phyloP scores from a whole-genome alignment of 2,329 filamentous ascomycete species.

The Verticillium zaregamsianum region DNA sequence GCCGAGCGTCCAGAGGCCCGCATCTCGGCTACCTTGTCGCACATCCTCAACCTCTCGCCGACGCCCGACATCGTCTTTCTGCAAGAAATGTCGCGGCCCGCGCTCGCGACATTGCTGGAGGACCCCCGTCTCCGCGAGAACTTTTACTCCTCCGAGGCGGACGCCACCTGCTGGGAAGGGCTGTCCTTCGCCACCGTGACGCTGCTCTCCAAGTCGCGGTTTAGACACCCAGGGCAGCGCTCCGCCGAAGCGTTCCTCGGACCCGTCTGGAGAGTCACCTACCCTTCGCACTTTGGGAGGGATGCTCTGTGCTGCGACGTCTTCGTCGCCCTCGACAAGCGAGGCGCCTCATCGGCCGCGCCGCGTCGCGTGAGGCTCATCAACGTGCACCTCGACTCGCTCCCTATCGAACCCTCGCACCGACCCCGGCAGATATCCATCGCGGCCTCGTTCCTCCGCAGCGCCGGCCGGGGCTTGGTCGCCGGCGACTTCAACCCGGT shows the following conservation, averaged over 20 bases:
- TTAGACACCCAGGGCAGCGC: slow-evolving; percentile 4
- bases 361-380: slow-evolving; percentile 21
- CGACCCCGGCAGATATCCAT: slow-evolving; percentile 25
- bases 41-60: slow-evolving; percentile 17
- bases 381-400: slow-evolving; percentile 35
- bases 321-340: slow-evolving; percentile 9
- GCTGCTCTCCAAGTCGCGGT: slow-evolving; percentile 22
- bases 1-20: too few relatives aligned
- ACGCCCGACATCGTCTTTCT: slow-evolving; percentile 12
- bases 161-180: slow-evolving; percentile 15
- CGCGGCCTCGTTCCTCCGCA: slow-evolving; percentile 18
- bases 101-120: slow-evolving; percentile 18
- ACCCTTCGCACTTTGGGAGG: slow-evolving; percentile 23
- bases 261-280: slow-evolving; percentile 24
- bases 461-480: slow-evolving; percentile 23
- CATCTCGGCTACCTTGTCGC: too few relatives aligned
- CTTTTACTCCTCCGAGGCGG: slow-evolving; percentile 27
- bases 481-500: slow-evolving; percentile 37
- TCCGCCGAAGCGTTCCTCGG: slow-evolving; percentile 15
- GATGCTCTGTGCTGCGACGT: slow-evolving; percentile 32
- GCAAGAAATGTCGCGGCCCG: slow-evolving; percentile 25
- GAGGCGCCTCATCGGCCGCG: neutral
- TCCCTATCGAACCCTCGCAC: slow-evolving; percentile 19
- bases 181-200: slow-evolving; percentile 21
- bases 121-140: slow-evolving; percentile 18